These are phyloP conservation scores for Striga asiatica DNA, from an alignment of 257 asterid genomes.

Conservation along the genomic window DNA sequence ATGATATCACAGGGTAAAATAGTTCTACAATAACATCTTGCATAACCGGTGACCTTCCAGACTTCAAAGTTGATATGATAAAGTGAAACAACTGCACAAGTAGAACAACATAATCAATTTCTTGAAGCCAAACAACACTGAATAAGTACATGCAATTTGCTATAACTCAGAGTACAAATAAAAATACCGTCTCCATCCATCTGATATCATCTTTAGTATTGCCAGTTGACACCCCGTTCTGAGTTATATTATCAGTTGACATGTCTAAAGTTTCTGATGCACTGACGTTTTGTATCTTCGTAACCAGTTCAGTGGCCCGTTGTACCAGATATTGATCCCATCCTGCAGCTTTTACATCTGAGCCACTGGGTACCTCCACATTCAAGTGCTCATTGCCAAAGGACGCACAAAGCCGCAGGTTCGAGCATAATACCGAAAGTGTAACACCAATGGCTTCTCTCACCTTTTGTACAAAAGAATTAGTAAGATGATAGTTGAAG, in stretches of 20 bases:
- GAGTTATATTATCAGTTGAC: constrained; percentile 26
- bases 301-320: constrained; percentile 63
- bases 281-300: constrained; percentile 52
- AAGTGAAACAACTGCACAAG: constrained; percentile 77
- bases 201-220: constrained; percentile 67
- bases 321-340: constrained; percentile 57
- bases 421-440: constrained; percentile 82
- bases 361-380: constrained; percentile 26
- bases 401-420: constrained; percentile 61
- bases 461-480: constrained; percentile 45
- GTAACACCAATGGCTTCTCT: constrained; percentile 94
- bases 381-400: constrained; percentile 27
- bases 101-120: constrained; percentile 17
- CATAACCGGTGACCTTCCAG: constrained; percentile 89
- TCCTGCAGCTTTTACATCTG: constrained; percentile 22
- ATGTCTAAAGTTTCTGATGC: constrained; percentile 47
- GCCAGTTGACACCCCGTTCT: constrained; percentile 43
- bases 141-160: constrained; percentile 6
- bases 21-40: constrained; percentile 90
- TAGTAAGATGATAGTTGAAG: constrained; percentile 10
- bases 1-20: constrained; percentile 76
- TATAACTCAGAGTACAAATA: constrained; percentile 18
- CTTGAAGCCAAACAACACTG: constrained; percentile 7
- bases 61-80: constrained; percentile 80
- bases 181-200: constrained; percentile 98